These are phyloP conservation scores for Saturnispora kantuleensis DNA, from an alignment of 805 yeast species.

Conservation along the genomic window DNA sequence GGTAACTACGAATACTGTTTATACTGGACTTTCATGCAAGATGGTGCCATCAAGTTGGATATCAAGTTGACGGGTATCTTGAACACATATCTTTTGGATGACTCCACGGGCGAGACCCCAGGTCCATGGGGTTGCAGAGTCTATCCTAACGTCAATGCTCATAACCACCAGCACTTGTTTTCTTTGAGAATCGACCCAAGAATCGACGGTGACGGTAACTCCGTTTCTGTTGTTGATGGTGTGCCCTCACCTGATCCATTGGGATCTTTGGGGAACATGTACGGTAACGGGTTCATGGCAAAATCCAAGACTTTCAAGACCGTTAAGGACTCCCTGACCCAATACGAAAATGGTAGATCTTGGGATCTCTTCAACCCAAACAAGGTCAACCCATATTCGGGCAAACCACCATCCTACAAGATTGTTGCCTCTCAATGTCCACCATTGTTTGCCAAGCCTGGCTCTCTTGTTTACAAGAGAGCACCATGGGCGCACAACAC, in stretches of 20 bases:
- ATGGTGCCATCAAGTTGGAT: constrained; percentile 73
- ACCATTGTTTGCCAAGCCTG: constrained; percentile 61
- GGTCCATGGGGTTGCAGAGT: constrained; percentile 78
- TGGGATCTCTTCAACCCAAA: constrained; percentile 75
- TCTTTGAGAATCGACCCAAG: constrained; percentile 72
- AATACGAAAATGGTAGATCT: constrained; percentile 57
- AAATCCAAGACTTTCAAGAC: constrained; percentile 59
- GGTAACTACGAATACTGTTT: constrained; percentile 81
- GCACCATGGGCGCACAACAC: constrained; percentile 72
- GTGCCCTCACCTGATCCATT: constrained; percentile 45
- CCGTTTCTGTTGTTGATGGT: constrained; percentile 62
- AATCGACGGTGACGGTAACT: constrained; percentile 71
- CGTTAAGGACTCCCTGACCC: constrained; percentile 54
- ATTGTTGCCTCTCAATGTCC: constrained; percentile 69
- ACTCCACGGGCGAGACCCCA: constrained; percentile 51
- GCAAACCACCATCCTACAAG: constrained; percentile 68
- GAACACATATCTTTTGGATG: constrained; percentile 59
- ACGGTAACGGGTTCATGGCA: constrained; percentile 69
- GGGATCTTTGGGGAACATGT: constrained; percentile 62
- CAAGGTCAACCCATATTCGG: constrained; percentile 55
- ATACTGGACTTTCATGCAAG: constrained; percentile 77
- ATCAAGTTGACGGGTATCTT: constrained; percentile 74
- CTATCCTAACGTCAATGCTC: constrained; percentile 74
- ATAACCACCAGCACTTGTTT: constrained; percentile 80
- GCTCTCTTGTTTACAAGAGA: constrained; percentile 67